Conservation (phyloP, 192 early-diverging fungal species). For the Jimgerdemannia flammicorona region DNA sequence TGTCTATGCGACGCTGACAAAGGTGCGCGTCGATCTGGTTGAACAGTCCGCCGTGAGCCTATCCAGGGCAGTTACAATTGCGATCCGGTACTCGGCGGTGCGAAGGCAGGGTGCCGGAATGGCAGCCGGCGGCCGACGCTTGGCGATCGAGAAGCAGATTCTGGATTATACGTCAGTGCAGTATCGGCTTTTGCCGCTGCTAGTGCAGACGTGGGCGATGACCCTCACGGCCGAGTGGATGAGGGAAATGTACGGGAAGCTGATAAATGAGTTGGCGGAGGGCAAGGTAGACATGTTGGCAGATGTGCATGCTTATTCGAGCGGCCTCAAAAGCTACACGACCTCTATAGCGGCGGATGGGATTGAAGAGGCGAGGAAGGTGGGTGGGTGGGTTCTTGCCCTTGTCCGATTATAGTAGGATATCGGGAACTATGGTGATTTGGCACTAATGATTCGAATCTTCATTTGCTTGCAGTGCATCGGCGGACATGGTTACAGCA, state of each 20-base stretch:
- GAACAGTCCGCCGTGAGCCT: conserved; percentile 46
- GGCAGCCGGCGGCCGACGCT: neutral
- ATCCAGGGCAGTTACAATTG: conserved; percentile 59
- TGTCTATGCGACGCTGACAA: conserved; percentile 77
- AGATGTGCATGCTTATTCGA: conserved; percentile 63
- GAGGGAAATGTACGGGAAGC: conserved; percentile 41
- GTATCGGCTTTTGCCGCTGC: conserved; percentile 57
- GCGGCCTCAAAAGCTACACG: conserved; percentile 61
- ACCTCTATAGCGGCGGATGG: conserved; percentile 54
- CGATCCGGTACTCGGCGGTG: conserved; percentile 59
- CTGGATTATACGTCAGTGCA: conserved; percentile 70
- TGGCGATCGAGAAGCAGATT: conserved; percentile 51
- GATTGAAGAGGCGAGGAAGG: conserved; percentile 45
- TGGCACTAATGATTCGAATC: conserved; percentile 28
- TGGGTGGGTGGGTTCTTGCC: neutral
- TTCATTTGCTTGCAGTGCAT: conserved; percentile 1
- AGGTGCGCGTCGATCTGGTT: conserved; percentile 69
- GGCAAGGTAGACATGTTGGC: conserved; percentile 56
- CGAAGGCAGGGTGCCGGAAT: conserved; percentile 51
- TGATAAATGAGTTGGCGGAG: conserved; percentile 42
- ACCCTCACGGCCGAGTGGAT: conserved; percentile 54
- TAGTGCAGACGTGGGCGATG: conserved; percentile 63
- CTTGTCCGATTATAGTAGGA: neutral
- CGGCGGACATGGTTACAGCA: conserved; percentile 73
- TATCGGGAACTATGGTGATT: conserved; percentile 28